A percentile compares a stretch with the other conserved stretches of the same genome.
Evolutionary conservation across 1,284 basidiomycete species (phyloP).

Genomic region (Naganishia sp.): DNA sequence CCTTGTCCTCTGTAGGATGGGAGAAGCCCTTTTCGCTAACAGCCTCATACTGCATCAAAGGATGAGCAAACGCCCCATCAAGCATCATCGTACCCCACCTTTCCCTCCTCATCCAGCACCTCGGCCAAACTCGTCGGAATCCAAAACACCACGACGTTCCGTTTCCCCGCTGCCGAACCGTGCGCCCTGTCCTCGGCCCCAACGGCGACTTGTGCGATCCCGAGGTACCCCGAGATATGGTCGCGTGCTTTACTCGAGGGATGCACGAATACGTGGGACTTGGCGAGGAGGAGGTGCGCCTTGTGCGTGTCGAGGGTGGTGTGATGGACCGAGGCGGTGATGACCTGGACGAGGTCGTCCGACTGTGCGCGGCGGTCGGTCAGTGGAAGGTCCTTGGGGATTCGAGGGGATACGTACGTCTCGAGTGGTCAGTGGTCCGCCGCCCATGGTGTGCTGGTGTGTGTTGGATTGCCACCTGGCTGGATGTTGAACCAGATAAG

Average conservation of each 20-base stretch:
- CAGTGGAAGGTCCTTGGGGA: not conserved
- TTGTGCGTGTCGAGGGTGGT: constrained; percentile 11
- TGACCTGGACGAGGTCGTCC: constrained; percentile 27
- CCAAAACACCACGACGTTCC: constrained; percentile 47
- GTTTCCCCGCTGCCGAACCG: not conserved
- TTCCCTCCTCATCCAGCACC: constrained; percentile 47
- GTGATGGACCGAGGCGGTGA: constrained; percentile 11
- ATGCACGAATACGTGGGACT: constrained; percentile 90
- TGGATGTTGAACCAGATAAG: too few relatives aligned
- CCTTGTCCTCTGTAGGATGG: not conserved
- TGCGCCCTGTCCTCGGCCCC: constrained; percentile 2
- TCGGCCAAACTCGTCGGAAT: constrained; percentile 50
- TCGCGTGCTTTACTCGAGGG: constrained; percentile 87
- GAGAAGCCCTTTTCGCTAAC: constrained; percentile 17
- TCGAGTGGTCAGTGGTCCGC: constrained; percentile 13
- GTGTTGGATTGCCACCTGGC: too few relatives aligned
- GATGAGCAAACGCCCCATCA: not conserved
- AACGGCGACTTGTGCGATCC: constrained; percentile 67
- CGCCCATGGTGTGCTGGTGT: constrained; percentile 15
- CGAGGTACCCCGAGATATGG: constrained; percentile 89
- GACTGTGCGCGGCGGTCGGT: constrained; percentile 6
- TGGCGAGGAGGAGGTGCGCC: constrained; percentile 70
- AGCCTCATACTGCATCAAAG: constrained; percentile 12
- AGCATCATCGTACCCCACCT: constrained; percentile 16
- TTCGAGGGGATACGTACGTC: constrained; percentile 1